phyloP scores from a whole-genome alignment of 2,329 filamentous ascomycete species.

The Raffaelea ambrosiae region DNA sequence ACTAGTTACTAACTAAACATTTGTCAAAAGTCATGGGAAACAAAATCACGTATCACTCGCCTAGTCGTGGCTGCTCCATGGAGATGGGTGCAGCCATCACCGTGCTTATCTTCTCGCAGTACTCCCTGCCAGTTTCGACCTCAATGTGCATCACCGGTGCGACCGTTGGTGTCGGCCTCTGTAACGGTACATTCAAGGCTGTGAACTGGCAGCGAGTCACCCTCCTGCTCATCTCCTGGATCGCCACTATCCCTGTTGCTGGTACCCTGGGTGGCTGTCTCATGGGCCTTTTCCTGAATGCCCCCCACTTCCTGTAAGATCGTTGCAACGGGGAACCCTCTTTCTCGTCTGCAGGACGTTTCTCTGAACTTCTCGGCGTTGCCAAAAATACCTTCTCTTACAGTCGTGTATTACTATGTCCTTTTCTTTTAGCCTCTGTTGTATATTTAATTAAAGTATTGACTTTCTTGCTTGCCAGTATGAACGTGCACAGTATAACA shows the following conservation, averaged over 20 bases:
- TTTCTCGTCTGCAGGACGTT: too few species aligned
- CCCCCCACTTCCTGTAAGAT: constrained; percentile 46
- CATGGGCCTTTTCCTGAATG: constrained; percentile 45
- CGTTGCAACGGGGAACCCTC: too few species aligned
- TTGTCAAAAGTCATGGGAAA: constrained; percentile 63
- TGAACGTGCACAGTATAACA: too few species aligned
- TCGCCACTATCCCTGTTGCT: constrained; percentile 55
- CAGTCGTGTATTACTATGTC: too few species aligned
- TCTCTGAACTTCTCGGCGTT: too few species aligned
- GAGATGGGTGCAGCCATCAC: constrained; percentile 73
- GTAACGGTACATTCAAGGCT: constrained; percentile 62
- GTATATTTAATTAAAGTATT: too few species aligned
- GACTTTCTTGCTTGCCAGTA: too few species aligned
- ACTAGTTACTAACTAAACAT: too few species aligned
- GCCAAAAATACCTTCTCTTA: too few species aligned
- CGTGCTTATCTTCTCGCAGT: constrained; percentile 67
- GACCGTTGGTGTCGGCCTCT: constrained; percentile 69
- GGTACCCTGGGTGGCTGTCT: constrained; percentile 45
- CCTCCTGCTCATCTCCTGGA: constrained; percentile 59
- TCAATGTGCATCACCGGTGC: constrained; percentile 75
- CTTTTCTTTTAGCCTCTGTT: too few species aligned
- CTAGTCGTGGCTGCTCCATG: constrained; percentile 56
- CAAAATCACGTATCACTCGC: constrained; percentile 64
- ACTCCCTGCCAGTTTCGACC: constrained; percentile 66
- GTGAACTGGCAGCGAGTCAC: constrained; percentile 70